Base-by-base conservation (phyloP, 1,284 basidiomycete genomes). In the Xerocomus minutiporus region DNA sequence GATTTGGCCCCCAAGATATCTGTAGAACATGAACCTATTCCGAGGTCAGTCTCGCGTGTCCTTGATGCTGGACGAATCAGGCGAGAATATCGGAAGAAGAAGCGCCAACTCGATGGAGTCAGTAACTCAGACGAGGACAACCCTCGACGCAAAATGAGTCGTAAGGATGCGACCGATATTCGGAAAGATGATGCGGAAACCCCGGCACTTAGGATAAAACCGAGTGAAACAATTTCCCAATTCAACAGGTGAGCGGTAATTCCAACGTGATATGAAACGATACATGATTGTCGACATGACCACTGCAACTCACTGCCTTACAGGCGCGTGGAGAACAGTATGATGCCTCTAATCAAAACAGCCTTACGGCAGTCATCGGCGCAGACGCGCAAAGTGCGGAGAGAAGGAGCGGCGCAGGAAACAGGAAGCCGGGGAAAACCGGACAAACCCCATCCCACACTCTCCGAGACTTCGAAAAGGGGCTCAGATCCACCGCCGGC, bases 251-350 rank as follows among this genome's bases (percentile, higher is more conserved):
- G 60, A 52, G 81, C 71, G 9, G 41, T 54, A 12, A 39, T 36
- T 28, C 42, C 29, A 40, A 40, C 15, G 42, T 34, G 41, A 57
- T 51, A 48, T 48, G 51, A 51, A 55, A 28, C 32, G 7, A 50
- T 45, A 40, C n/a, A 26, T 46, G 45, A 44, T 55, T 47, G 56
- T 43, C 47, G 36, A 55, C 43, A 48, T 41, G 46, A 41, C 43
- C 48, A n/a, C 20, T 20, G 20, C 25, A 28, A 49, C 40, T 56
- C 48, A 49, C 35, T 42, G 26, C 49, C 38, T 43, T 38, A 11
- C 53, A 88, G 87, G 64, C 77, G 87, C 39, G 86, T 90, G 3
- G 88, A 90, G 61, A 77, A 78, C 49, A 78, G 79, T 55, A 81
- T 90, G 78, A 75, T 83, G 8, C 81, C 81, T 1, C 67, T 80